Base-by-base conservation (phyloP, 805 yeast genomes). In the Zygosaccharomyces gambellarensis region DNA sequence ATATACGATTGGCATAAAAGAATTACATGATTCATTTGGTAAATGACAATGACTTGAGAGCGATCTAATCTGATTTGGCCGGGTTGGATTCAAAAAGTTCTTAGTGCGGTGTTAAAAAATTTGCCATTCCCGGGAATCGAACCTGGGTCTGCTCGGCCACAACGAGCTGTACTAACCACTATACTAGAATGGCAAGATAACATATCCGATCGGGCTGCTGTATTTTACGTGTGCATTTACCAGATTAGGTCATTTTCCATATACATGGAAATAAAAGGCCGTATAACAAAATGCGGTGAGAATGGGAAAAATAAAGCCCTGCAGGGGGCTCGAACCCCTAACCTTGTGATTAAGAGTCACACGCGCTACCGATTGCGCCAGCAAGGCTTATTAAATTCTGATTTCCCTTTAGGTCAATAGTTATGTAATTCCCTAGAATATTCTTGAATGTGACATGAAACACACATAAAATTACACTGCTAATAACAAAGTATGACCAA, bases 151-250 rank as follows among this genome's bases (percentile, higher is more conserved):
- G 64, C 56, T 65, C 71, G 67, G 71, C 71, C 71, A 65, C 71
- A 68, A 67, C 65, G 71, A 60, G 56, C 66, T 68, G 71, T 69
- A 67, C 71, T 68, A 60, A 68, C 71, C 72, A 68, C 72, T 68
- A 68, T 68, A 67, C 71, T 66, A 66, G 63, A 63, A 66, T 67
- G 71, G 70, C 71, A 25, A 25, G 9, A n/a, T 4, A 6, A n/a
- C 3, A 31, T 17, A 12, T 31, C 5, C 7, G 6, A 17, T 1
- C 12, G 19, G 3, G 36, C 2, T 4, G 2, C 12, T 41, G 34
- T 45, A 25, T 34, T 17, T 27, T 7, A 8, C 31, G 17, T 17
- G 2, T 17, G n/a, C 31, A 21, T 5, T 23, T n/a, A 8, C 25
- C 25, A 6, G 32, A 25, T 8, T 2, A 11, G 19, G 21, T 40